phyloP scores from a whole-genome alignment of 2,329 filamentous ascomycete species.

The Colletotrichum ledebouriae region DNA sequence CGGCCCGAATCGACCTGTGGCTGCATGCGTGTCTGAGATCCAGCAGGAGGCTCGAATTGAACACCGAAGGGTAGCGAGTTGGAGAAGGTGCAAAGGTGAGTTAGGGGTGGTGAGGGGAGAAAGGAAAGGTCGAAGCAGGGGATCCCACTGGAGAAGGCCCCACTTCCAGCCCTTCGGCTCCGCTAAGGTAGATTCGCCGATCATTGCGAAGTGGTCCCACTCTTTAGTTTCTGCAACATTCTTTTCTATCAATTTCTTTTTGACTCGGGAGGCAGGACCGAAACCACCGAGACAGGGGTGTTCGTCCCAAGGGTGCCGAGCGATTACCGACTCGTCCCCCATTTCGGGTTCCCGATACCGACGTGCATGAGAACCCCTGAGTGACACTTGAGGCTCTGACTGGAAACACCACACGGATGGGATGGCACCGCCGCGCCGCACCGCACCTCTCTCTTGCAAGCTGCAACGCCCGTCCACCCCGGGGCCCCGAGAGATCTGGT shows the following conservation, averaged over 20 bases:
- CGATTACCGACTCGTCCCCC: constrained; percentile 1
- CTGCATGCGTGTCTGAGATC: constrained; percentile 26
- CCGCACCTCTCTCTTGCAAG: neutral
- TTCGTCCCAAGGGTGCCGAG: constrained; percentile 15
- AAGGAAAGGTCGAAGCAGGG: constrained; percentile 16
- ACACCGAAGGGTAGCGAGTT: constrained; percentile 35
- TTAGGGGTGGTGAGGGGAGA: neutral
- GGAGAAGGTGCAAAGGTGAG: constrained; percentile 4
- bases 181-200: constrained; percentile 17
- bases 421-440: constrained; percentile 24
- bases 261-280: constrained; percentile 22
- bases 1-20: constrained; percentile 31
- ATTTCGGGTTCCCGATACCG: constrained; percentile 16
- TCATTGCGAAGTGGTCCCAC: constrained; percentile 26
- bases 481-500: constrained; percentile 26
- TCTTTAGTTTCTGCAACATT: constrained; percentile 11
- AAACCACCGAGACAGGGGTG: constrained; percentile 31
- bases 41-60: constrained; percentile 19
- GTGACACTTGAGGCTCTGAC: constrained; percentile 39
- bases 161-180: constrained; percentile 8
- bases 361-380: constrained; percentile 25
- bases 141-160: constrained; percentile 1
- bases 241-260: neutral
- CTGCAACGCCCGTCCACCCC: constrained; percentile 19
- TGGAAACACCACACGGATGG: constrained; percentile 37